Evolutionary conservation across 169 alveolate species (phyloP).

Genomic region (Babesia sp.): DNA sequence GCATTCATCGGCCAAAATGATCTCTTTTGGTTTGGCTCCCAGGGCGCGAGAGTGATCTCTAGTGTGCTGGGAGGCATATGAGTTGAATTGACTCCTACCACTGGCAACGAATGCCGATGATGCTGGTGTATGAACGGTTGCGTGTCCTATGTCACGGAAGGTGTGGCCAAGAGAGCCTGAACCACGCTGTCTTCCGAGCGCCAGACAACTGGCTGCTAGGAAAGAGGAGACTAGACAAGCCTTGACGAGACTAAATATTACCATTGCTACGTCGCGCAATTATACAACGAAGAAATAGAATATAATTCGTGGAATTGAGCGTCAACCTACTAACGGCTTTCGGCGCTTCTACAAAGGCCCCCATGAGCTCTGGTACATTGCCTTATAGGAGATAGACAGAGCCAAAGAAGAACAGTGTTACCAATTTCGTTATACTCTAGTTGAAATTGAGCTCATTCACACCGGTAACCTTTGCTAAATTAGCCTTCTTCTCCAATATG

Average conservation of each 20-base stretch:
- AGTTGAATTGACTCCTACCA: neutral
- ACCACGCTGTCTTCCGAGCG: slow-evolving; percentile 5
- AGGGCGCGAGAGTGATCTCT: neutral
- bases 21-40: slow-evolving; percentile 70
- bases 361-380: slow-evolving; percentile 11
- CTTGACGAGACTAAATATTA: neutral
- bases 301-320: neutral
- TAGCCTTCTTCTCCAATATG: neutral
- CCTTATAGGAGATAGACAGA: neutral
- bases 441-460: neutral
- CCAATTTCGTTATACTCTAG: neutral
- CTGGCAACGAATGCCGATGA: slow-evolving; percentile 3
- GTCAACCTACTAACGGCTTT: neutral
- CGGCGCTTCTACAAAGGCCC: neutral
- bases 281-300: neutral
- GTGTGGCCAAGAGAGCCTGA: slow-evolving; percentile 15
- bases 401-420: too few species aligned
- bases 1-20: slow-evolving; percentile 80
- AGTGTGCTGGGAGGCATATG: neutral
- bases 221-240: neutral
- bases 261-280: slow-evolving; percentile 8
- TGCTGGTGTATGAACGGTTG: neutral
- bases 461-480: neutral
- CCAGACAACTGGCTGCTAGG: slow-evolving; percentile 13
- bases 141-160: neutral